phyloP scores from a whole-genome alignment of 139 green algal genomes.

The Desmodesmus armatus region DNA sequence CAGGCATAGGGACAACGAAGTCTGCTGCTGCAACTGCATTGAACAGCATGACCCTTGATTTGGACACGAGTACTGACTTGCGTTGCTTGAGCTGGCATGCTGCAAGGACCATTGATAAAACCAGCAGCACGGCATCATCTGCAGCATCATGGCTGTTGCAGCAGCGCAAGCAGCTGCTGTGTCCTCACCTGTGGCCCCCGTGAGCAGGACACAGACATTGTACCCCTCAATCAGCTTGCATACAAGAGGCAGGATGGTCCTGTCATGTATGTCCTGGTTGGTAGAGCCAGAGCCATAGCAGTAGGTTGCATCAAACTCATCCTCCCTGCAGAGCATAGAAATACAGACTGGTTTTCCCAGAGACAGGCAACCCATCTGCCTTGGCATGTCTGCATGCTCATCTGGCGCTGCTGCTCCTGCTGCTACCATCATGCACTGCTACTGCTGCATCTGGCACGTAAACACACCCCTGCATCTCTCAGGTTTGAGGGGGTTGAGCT shows the following conservation, averaged over 20 bases:
- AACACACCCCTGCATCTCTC: no score
- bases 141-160: background rate
- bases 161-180: background rate
- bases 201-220: constrained; percentile 59
- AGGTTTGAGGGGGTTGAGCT: background rate
- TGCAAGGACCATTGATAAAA: background rate
- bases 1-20: background rate
- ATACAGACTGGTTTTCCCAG: background rate
- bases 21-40: background rate
- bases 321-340: constrained; percentile 59
- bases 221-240: constrained; percentile 71
- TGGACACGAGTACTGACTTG: no score
- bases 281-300: constrained; percentile 70
- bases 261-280: constrained; percentile 58
- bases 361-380: background rate
- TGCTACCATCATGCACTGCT: background rate
- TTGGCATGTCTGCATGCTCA: background rate
- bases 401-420: background rate
- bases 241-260: constrained; percentile 65
- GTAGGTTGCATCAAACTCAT: constrained; percentile 69
- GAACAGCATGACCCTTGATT: no score
- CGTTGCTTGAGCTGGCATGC: no score
- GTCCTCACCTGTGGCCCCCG: constrained; percentile 66
- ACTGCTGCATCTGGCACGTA: background rate
- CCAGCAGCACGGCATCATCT: background rate